Base-by-base conservation (phyloP, 345 rosid species). In the Physaria fendleri region DNA sequence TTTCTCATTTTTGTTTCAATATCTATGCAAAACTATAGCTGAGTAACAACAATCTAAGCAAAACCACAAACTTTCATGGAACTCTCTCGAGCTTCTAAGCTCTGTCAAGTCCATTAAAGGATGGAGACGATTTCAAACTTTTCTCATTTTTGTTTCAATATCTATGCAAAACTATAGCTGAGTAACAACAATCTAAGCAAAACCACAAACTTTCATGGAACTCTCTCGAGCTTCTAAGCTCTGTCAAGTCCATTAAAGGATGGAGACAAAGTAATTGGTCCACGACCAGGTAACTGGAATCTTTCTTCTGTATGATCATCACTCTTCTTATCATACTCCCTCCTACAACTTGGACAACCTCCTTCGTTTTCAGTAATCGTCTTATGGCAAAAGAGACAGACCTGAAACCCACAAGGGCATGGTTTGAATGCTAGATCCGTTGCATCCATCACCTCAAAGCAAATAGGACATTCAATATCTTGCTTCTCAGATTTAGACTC, bases 371-470 rank as follows among this genome's bases (percentile, higher is more conserved):
- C 75, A 5, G 35, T 65, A 66, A 78, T 75, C 59, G 59, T 53
- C 6, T 74, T 59, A 68, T 77, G 68, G 54, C 81, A 79, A 59
- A 74, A 77, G 29, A 79, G 79, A 65, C 84, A 79, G 1, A 77
- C 62, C 18, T 5, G 57, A 50, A 68, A 77, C 25, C 81, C 76
- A 33, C 84, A 79, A 34, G 56, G 34, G 55, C 84, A 79, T 49
- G 77, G 76, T 7, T 56, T 20, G 63, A 79, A 79, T 12, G 44
- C 59, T 28, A 78, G 57, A 64, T 79, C 84, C 11, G 81, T 77
- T 21, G 6, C 28, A 55, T 79, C 84, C 72, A 79, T 64, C 33
- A 29, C 69, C 30, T 79, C 77, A 58, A 21, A 53, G 69, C 81
- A 77, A 33, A 77, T 62, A 34, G 76, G 81, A 58, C 81, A 76